These are phyloP conservation scores for Syzygium malaccense DNA, from an alignment of 441 rosid genomes.

Conservation along the genomic window DNA sequence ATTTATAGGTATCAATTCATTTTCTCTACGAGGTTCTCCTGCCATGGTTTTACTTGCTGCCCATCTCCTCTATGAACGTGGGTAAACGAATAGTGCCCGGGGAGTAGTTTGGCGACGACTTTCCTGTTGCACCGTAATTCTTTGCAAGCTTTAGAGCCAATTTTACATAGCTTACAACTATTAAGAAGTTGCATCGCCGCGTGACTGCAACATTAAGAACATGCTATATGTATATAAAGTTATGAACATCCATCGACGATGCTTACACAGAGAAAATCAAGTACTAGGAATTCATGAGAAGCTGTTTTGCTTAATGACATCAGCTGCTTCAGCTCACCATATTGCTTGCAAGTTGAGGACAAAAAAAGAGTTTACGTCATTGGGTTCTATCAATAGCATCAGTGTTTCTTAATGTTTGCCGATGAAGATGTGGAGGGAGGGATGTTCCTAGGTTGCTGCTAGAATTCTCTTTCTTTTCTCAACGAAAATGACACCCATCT, in stretches of 20 bases:
- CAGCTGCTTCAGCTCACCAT: neutral
- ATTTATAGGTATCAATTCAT: neutral
- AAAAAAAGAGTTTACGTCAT: neutral
- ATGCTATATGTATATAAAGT: neutral
- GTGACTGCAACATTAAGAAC: neutral
- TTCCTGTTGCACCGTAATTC: rapidly evolving
- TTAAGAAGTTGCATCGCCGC: neutral
- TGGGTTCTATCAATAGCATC: neutral
- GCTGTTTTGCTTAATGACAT: neutral
- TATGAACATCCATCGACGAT: neutral
- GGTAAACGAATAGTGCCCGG: neutral
- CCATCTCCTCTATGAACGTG: neutral
- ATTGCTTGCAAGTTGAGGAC: neutral
- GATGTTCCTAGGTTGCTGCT: neutral
- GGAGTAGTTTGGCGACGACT: neutral
- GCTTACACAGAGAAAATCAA: neutral
- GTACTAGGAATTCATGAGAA: neutral
- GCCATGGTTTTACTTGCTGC: neutral
- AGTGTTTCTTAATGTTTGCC: neutral
- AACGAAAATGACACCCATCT: neutral
- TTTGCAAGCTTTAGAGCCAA: neutral
- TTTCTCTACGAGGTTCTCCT: neutral
- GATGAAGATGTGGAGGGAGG: neutral
- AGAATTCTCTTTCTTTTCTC: neutral
- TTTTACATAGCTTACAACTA: neutral